Base-by-base conservation (phyloP, 1,284 basidiomycete species). In the Microstroma glucosiphilum region DNA sequence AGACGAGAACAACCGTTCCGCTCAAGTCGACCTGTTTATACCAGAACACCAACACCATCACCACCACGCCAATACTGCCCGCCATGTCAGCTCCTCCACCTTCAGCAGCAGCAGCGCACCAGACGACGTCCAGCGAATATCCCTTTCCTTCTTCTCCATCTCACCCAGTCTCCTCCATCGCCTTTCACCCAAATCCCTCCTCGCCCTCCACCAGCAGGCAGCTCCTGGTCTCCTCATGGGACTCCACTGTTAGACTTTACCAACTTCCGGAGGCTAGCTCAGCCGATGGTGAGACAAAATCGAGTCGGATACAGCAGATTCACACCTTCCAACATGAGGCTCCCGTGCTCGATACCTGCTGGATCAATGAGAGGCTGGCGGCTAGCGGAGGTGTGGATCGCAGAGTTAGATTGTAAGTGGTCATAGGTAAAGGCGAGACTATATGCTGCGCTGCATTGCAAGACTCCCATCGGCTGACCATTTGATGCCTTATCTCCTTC, bases 291-390 rank as follows among this genome's bases (percentile, higher is more conserved):
- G 30, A 60, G 26, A 40, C 62, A 26, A 26, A 54, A 15, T 17
- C 40, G 7, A 48, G 56, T 15, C 49, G 57, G 0, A 56, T 64
- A 0, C 53, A 15, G 1, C 62, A 70, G 17, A 41, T 77, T 12
- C 73, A 71, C 37, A 68, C 60, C 1, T 77, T 77, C 19, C 21
- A 62, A 48, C 76, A 78, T 54, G 70, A 72, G 11, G 77, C 76
- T 0, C 66, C 77, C 0, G 76, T 78, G 6, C 64, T 79, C 0
- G 76, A 79, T n/a, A 70, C 72, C 0, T 74, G 73, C 48, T 79
- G 71, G 61, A 66, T 79, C 55, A 65, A 55, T 21, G 62, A 67
- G 21, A 40, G 40, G 1, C 59, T 72, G 0, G 77, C 73, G 2
- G 77, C 77, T 1, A 71, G 69, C 17, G 77, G 67, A 0, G 54